Conservation (phyloP, 768 basidiomycete genomes). For the Collybia mongolica region DNA sequence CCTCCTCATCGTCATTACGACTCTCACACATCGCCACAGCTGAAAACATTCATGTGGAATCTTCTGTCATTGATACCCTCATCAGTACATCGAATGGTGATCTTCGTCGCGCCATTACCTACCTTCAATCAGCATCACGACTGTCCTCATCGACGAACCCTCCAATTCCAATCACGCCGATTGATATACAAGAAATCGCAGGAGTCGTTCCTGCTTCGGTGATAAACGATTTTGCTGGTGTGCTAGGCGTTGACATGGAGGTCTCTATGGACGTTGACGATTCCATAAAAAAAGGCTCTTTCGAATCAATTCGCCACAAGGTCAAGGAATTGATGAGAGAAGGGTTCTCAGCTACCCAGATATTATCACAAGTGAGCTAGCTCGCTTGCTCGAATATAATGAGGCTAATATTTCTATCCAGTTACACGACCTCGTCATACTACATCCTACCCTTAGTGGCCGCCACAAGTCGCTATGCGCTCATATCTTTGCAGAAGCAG, state of each 20-base stretch:
- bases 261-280: slow-evolving; percentile 55
- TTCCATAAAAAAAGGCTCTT: slow-evolving; percentile 35
- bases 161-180: slow-evolving; percentile 69
- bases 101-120: slow-evolving; percentile 95
- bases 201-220: slow-evolving; percentile 85
- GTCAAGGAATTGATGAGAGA: slow-evolving; percentile 80
- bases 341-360: slow-evolving; percentile 90
- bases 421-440: slow-evolving; percentile 88
- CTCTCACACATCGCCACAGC: slow-evolving; percentile 76
- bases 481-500: slow-evolving; percentile 88
- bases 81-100: slow-evolving; percentile 87
- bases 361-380: slow-evolving; percentile 74
- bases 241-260: slow-evolving; percentile 70
- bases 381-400: slow-evolving; percentile 8
- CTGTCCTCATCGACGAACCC: slow-evolving; percentile 74
- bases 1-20: slow-evolving; percentile 69
- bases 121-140: slow-evolving; percentile 92
- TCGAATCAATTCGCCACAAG: slow-evolving; percentile 62
- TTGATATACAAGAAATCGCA: slow-evolving; percentile 93
- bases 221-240: slow-evolving; percentile 64
- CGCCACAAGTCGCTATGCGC: slow-evolving; percentile 81
- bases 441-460: slow-evolving; percentile 78
- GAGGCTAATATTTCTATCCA: slow-evolving; percentile 27
- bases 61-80: slow-evolving; percentile 66
- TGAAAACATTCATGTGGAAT: slow-evolving; percentile 63